Evolutionary conservation across 495 filamentous ascomycete species (phyloP), one percentile per base, ranked within the genome.

Genomic region (Talaromyces ruber): DNA sequence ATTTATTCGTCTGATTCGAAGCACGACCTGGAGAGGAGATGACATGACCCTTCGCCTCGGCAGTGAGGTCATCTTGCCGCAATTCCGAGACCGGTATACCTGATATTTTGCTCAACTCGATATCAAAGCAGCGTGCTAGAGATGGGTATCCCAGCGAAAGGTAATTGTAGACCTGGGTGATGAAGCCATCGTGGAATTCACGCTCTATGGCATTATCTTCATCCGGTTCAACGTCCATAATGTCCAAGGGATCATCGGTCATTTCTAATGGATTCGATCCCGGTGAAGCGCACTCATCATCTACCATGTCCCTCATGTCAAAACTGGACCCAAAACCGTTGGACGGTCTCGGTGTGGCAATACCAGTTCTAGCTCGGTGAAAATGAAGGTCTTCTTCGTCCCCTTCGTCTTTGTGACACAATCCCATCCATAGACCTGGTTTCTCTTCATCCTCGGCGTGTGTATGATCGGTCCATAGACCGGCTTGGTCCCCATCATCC

Each of bases 151-250:
- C 92, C 22, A 97, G 82, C 1, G 91, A 95, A 14, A 97, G 80
- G 74, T 97, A 97, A 70, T 97, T 96, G 78, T 93, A 97, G 18
- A 97, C 91, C 72, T 97, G 92, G 3, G 91, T 95, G 45, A 97
- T 84, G 74, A 96, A 93, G n/a, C 74, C 79, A 71, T 96, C 90
- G 62, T 86, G 71, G 66, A 92, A 92, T 68, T 94, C 90, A 54
- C 78, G 73, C 12, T 84, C 77, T 43, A 88, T 79, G 32, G 74
- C 52, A 76, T 79, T 64, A 79, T 78, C 54, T 82, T 78, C 34
- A 76, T 63, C 70, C 72, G 4, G 51, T 22, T 54, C 51, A 28
- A 54, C 51, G n/a, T 30, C 25, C 62, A 58, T 56, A 1, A 45
- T 52, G 54, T 59, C 52, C 14, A 62, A 29, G 7, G 65, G 65